Base-by-base conservation (phyloP, 306 rosid species). In the Vigna unguiculata region DNA sequence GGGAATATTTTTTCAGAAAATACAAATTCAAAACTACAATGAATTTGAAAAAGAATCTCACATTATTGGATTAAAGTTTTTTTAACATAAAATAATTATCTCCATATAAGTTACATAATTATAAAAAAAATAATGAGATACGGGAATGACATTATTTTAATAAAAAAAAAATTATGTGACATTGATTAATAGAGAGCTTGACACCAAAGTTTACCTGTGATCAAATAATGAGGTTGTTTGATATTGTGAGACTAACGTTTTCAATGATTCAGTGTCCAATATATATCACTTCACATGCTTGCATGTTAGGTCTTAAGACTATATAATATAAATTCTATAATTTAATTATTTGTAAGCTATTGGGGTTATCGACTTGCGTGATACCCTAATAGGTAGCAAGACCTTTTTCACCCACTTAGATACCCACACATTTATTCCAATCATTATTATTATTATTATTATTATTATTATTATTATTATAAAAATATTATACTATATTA, bases 231-330 rank as follows among this genome's bases (percentile, higher is more conserved):
- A 32, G 34, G 2, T 40, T 77, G 2, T 40, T 69, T 54, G 41
- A 36, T 36, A 9, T 36, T 6, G 41, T 78, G 82, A 36, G 64
- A 60, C 48, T 34, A 11, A 36, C 52, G 3, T 80, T 74, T 59
- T 80, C 41, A 55, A 65, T 72, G 51, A 15, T 54, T 55, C 58
- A 63, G 21, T 43, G 53, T 54, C 53, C 59, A 66, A 63, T 28
- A 20, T 65, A 63, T 41, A 28, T 80, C 32, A 47, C 71, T 8
- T 36, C 84, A 74, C 71, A 68, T 81, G 84, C 59, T 75, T 24
- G 6, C 67, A 68, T 68, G 84, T 68, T 75, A 60, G 61, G 17
- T 16, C 46, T 0, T 51, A 21, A 43, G 8, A 9, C 43, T 43
- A 43, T 40, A 9, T 40, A 40, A 40, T 40, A 40, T 40, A 40